Evolutionary conservation across 2,329 filamentous ascomycete species (phyloP).

Genomic region (Botrytis galanthina): DNA sequence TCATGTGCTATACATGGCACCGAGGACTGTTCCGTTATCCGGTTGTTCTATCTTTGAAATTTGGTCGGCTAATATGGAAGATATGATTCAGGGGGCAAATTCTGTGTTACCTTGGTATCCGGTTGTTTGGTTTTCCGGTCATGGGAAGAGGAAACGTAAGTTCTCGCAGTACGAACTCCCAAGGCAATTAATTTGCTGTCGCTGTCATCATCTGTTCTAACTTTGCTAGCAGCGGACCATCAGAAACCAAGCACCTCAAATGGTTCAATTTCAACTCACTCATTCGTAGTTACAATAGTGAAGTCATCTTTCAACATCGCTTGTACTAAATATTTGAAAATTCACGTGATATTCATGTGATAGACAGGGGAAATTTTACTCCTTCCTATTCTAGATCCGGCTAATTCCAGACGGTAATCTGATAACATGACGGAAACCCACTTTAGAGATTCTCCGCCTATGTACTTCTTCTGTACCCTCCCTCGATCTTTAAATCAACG

Average conservation of each 20-base stretch:
- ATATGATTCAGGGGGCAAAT: neutral
- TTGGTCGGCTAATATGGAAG: neutral
- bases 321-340: neutral
- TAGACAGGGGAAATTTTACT: neutral
- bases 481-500: neutral
- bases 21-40: neutral
- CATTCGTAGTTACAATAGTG: neutral
- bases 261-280: neutral
- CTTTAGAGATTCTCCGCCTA: neutral
- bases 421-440: neutral
- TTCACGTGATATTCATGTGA: conserved; percentile 5
- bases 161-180: neutral
- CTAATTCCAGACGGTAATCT: neutral
- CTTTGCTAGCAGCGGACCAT: neutral
- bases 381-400: conserved; percentile 11
- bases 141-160: neutral
- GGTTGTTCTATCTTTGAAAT: neutral
- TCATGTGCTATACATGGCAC: neutral
- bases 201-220: neutral
- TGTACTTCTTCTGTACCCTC: neutral
- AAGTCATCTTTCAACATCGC: neutral
- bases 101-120: neutral
- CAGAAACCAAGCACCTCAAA: neutral
- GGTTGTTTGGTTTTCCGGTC: neutral
- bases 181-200: neutral